Base-by-base conservation (phyloP, 176 grass and related monocot species). In the Poa annua region DNA sequence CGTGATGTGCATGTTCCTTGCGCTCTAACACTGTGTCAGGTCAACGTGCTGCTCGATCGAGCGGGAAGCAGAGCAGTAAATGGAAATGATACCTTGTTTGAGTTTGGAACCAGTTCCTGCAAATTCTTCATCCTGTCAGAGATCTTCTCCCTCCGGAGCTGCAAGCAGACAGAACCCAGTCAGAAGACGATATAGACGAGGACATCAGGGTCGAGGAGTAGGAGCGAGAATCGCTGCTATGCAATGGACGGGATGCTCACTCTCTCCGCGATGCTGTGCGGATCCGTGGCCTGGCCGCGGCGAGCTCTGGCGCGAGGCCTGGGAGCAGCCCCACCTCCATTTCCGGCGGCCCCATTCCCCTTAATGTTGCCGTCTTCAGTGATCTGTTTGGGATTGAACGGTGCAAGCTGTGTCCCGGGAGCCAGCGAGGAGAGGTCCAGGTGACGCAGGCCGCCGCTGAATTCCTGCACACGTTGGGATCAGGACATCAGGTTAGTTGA, bases 51-150 rank as follows among this genome's bases (percentile, higher is more conserved):
- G 2, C 6, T 24, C 6, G 66, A 6, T 24, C 6, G 66, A 24
- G 1, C 38, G 0, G 38, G 9, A 12, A 75, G 13, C 29, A 69
- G 9, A 24, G n/a, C 29, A n/a, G 52, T 36, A 0, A 21, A 47
- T 45, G 1, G n/a, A 13, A 6, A 29, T 56, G 49, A 39, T 82
- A 92, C 93, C 88, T 75, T 96, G 77, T 96, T 91, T 12, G 88
- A 86, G 32, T 96, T 95, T 57, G 93, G 93, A 74, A 95, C 90
- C 5, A 95, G 88, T 66, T 91, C 90, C 47, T 92, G 90, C 4
- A 96, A 80, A 25, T 90, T 84, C 69, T 92, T 96, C 93, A 96
- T 92, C 86, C 93, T 89, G 49, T 92, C 90, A 59, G 90, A 88
- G 33, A 92, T 96, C 82, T 88, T 96, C 88, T 92, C 90, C 76